These are phyloP conservation scores for Scenedesmus sp. DNA, from an alignment of 163 green algal genomes.

Conservation along the genomic window DNA sequence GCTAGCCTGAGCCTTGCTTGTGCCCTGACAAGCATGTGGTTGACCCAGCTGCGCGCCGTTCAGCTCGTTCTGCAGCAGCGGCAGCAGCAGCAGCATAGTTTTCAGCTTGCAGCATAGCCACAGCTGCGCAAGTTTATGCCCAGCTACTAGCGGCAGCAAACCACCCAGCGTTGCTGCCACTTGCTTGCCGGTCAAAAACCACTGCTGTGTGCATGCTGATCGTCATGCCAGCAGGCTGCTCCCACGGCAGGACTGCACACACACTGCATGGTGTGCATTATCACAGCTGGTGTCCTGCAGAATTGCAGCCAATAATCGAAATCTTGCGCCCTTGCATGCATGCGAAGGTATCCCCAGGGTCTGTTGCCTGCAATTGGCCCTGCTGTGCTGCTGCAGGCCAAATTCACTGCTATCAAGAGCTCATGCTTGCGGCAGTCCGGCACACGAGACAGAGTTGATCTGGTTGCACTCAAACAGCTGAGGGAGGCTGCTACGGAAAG, in stretches of 20 bases:
- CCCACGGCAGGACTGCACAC: not conserved
- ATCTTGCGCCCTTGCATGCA: no score
- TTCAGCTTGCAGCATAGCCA: not conserved
- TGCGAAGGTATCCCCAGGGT: not conserved
- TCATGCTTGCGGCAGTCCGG: constrained; percentile 10
- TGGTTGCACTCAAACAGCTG: not conserved
- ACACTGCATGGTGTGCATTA: not conserved
- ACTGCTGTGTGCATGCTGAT: not conserved
- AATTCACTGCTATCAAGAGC: not conserved
- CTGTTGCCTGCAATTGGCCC: not conserved
- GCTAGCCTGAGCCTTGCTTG: not conserved
- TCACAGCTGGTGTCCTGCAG: no score
- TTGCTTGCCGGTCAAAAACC: not conserved
- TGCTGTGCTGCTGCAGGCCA: constrained; percentile 14
- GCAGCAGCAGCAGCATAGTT: not conserved
- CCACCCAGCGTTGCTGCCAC: not conserved
- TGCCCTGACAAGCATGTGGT: no score
- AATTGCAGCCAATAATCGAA: no score
- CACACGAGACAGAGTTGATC: not conserved
- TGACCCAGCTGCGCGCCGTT: not conserved
- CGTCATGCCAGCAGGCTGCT: not conserved
- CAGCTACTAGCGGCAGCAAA: not conserved
- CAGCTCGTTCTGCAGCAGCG: constrained; percentile 45
- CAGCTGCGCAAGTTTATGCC: not conserved
- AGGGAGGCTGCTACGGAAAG: not conserved